Base-by-base conservation (phyloP, 768 basidiomycete genomes). In the Boletales sp. region DNA sequence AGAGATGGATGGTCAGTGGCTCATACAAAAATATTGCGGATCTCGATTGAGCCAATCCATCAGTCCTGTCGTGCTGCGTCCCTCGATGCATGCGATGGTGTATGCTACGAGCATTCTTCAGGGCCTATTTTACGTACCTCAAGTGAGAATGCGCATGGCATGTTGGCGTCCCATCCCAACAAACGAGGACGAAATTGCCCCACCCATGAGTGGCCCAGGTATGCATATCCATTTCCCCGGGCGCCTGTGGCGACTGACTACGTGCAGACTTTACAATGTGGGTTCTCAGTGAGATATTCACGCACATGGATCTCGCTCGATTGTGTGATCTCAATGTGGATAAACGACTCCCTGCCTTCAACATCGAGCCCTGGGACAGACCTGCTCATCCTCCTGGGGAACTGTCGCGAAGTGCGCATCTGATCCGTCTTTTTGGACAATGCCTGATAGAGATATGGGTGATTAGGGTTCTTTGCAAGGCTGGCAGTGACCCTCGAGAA, bases 21-120 rank as follows among this genome's bases (percentile, higher is more conserved):
- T 10, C 21, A 4, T 6, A 30, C 19, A 19, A n/a, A 1, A 19
- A 1, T n/a, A 18, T 33, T 44, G 35, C 18, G 8, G 31, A 15
- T 9, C 18, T 4, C 40, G 14, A 35, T 42, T 63, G 21, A 58
- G 41, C 25, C 3, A 21, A 8, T 13, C 31, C 17, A 5, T 14
- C 47, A 90, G 87, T n/a, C 88, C 88, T 12, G 76, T 90, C 31
- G 83, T 83, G 8, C 57, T 90, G 18, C 84, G 87, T 19, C 77
- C 86, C 1, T 77, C 80, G 17, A 57, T 64, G 18, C 66, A 80
- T 1, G 68, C 71, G 1, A 67, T 79, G 25, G 75, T 77, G 2
- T 83, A 86, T 53, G 83, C 83, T 19, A 79, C 83, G 1, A 67
- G 87, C 59, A 75, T 88, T 45, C 49, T 70, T 53, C 55, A 62